phyloP scores from a whole-genome alignment of 148 eudicot species.

The Vaccinium macrocarpon region DNA sequence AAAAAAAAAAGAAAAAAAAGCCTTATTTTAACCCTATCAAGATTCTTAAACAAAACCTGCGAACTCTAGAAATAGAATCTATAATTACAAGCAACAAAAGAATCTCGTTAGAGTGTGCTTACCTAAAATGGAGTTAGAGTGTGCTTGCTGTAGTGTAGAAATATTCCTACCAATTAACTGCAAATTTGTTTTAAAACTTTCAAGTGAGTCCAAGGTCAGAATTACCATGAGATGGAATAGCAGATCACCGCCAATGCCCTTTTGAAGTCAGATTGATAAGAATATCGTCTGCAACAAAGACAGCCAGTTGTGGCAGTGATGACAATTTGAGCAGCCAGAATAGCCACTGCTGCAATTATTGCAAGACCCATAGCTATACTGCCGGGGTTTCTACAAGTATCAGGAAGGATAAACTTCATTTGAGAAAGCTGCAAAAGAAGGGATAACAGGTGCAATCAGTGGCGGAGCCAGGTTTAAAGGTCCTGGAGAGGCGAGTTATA shows the following conservation, averaged over 20 bases:
- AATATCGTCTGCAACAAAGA: slow-evolving; percentile 59
- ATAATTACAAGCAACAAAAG: neutral
- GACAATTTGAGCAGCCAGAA: slow-evolving; percentile 63
- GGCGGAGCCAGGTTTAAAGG: too few relatives aligned
- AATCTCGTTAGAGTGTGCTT: too few relatives aligned
- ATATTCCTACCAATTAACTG: neutral
- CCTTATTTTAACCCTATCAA: neutral
- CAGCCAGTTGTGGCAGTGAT: slow-evolving; percentile 66
- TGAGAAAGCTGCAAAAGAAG: slow-evolving; percentile 47
- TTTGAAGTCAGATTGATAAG: slow-evolving; percentile 38
- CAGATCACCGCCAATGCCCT: slow-evolving; percentile 64
- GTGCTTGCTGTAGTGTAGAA: neutral
- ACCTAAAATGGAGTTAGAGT: too few relatives aligned
- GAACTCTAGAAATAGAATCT: neutral
- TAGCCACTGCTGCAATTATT: slow-evolving; percentile 56
- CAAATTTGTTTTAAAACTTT: neutral
- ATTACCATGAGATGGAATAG: slow-evolving; percentile 83
- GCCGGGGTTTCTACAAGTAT: slow-evolving; percentile 63
- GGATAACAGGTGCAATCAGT: neutral
- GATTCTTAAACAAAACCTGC: neutral
- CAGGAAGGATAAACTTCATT: slow-evolving; percentile 36
- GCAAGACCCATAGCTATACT: slow-evolving; percentile 78
- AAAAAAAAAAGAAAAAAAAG: too few relatives aligned
- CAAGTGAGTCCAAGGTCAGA: neutral
- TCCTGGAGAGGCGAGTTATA: too few relatives aligned